phyloP scores from a whole-genome alignment of 805 yeast species.

The Candida gorgasii region DNA sequence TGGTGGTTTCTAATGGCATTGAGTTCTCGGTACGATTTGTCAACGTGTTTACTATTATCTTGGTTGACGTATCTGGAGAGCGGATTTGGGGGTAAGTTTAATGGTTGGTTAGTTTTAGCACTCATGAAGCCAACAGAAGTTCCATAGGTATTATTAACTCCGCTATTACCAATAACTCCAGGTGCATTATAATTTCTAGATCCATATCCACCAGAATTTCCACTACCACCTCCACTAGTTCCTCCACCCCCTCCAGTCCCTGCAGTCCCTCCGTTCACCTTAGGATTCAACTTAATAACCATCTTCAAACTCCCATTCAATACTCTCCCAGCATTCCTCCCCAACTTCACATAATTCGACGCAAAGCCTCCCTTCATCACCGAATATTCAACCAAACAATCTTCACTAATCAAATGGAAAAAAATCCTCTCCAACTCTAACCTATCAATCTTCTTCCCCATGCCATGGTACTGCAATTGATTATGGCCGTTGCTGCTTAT shows the following conservation, averaged over 20 bases:
- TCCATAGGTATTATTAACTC: no score
- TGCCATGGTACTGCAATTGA: constrained; percentile 61
- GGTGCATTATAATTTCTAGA: no score
- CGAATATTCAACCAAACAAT: constrained; percentile 68
- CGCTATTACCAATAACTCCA: no score
- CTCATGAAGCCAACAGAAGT: constrained; percentile 16
- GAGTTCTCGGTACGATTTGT: constrained; percentile 34
- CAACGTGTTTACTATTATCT: constrained; percentile 24
- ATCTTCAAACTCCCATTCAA: constrained; percentile 46
- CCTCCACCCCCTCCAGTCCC: not conserved
- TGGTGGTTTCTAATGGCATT: constrained; percentile 42
- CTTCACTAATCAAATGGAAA: constrained; percentile 69
- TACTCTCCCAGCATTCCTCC: constrained; percentile 54
- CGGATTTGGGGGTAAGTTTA: constrained; percentile 21
- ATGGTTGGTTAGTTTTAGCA: constrained; percentile 19
- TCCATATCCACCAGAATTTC: not conserved
- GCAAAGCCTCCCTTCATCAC: constrained; percentile 78
- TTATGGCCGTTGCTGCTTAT: constrained; percentile 66
- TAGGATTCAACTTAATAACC: constrained; percentile 46
- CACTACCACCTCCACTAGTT: not conserved
- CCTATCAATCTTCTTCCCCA: constrained; percentile 63
- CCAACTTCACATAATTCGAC: constrained; percentile 67
- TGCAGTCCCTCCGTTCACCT: not conserved
- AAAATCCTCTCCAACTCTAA: constrained; percentile 80
- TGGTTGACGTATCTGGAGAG: constrained; percentile 18